A percentile compares a stretch with the other conserved stretches of the same genome.
phyloP scores from a whole-genome alignment of 768 basidiomycete species.

The Scleroderma citrinum region DNA sequence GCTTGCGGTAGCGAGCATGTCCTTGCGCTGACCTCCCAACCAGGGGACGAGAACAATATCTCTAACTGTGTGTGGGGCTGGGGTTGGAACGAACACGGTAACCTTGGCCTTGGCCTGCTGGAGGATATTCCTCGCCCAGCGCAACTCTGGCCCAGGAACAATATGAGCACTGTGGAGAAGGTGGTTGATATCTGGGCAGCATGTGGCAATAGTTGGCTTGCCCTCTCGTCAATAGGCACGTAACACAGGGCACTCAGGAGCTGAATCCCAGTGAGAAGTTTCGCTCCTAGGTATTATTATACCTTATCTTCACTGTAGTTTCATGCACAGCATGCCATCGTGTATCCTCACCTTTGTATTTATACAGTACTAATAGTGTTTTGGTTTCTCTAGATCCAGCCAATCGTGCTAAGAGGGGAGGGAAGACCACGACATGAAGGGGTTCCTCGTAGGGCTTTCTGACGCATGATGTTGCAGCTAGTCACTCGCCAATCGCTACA shows the following conservation, averaged over 20 bases:
- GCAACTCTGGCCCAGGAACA: conserved; percentile 45
- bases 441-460: too few relatives aligned
- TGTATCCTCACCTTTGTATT: too few relatives aligned
- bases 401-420: background rate
- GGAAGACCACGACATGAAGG: too few relatives aligned
- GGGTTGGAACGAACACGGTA: conserved; percentile 99
- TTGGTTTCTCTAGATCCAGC: too few relatives aligned
- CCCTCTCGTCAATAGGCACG: conserved; percentile 16
- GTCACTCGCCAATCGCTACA: too few relatives aligned
- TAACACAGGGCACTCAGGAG: too few relatives aligned
- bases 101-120: conserved; percentile 65
- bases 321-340: too few relatives aligned
- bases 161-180: conserved; percentile 8
- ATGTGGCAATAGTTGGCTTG: conserved; percentile 30
- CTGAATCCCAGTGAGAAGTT: too few relatives aligned
- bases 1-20: conserved; percentile 88
- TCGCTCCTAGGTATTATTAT: too few relatives aligned
- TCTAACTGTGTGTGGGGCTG: conserved; percentile 59
- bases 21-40: conserved; percentile 32
- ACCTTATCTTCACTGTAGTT: too few relatives aligned
- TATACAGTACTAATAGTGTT: too few relatives aligned
- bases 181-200: conserved; percentile 24
- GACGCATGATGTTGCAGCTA: too few relatives aligned
- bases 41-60: conserved; percentile 20
- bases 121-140: conserved; percentile 46